phyloP scores from a whole-genome alignment of 2,329 filamentous ascomycete genomes.

The Sclerotiophoma versabilis region DNA sequence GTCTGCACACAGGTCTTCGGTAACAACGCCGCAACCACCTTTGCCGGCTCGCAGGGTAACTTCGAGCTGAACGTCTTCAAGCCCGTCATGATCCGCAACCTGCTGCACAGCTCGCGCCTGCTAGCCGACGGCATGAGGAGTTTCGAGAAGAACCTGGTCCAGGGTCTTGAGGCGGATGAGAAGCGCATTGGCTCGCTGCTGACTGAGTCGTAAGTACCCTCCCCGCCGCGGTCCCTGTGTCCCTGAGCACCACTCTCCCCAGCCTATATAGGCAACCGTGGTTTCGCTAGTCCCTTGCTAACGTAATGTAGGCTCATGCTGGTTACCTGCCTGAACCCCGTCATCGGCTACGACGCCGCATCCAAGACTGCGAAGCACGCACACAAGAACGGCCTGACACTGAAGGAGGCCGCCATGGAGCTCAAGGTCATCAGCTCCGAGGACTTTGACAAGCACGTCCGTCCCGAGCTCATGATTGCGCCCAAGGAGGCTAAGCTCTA shows the following conservation, averaged over 20 bases:
- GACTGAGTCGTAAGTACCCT: constrained; percentile 80
- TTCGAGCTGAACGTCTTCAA: constrained; percentile 99
- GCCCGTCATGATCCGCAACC: constrained; percentile 92
- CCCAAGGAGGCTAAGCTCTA: constrained; percentile 64
- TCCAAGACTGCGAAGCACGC: constrained; percentile 69
- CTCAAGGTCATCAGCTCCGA: constrained; percentile 85
- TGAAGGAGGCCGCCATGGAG: constrained; percentile 94
- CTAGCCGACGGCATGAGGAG: constrained; percentile 91
- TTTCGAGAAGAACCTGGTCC: constrained; percentile 92
- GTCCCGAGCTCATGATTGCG: constrained; percentile 93
- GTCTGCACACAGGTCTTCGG: constrained; percentile 97
- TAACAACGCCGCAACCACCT: constrained; percentile 91
- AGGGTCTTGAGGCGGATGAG: constrained; percentile 90
- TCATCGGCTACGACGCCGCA: constrained; percentile 43
- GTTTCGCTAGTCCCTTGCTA: too few species aligned
- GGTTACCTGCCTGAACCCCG: constrained; percentile 73
- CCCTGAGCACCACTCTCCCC: not conserved
- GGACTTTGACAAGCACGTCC: constrained; percentile 89
- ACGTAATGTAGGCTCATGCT: constrained; percentile 79
- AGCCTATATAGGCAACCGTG: too few species aligned
- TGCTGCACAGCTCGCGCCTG: constrained; percentile 89
- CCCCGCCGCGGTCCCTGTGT: not conserved
- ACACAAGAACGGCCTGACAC: constrained; percentile 94
- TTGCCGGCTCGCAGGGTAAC: constrained; percentile 96
- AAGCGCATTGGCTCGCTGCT: constrained; percentile 87